A percentile compares a stretch with the other conserved stretches of the same genome.
Evolutionary conservation across 2,329 filamentous ascomycete species (phyloP).

Genomic region (Fusarium veterinarium): DNA sequence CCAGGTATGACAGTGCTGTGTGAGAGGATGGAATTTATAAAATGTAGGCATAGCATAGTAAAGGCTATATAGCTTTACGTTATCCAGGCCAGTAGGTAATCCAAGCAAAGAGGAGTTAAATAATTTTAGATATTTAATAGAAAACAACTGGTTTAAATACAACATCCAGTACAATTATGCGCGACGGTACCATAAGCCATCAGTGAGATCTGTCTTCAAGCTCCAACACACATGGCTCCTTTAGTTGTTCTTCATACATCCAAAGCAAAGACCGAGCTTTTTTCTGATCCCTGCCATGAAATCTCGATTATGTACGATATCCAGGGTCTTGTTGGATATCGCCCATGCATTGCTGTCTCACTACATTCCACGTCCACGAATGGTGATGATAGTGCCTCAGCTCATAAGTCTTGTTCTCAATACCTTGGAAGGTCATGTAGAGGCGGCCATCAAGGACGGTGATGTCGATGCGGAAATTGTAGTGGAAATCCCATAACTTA

Average conservation of each 20-base stretch:
- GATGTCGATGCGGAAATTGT: neutral
- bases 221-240: too few species aligned
- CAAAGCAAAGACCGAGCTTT: neutral
- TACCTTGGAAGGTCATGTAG: neutral
- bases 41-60: neutral
- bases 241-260: neutral
- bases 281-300: neutral
- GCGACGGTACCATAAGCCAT: too few species aligned
- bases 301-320: neutral
- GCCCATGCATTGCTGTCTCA: neutral
- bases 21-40: neutral
- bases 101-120: neutral
- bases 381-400: neutral
- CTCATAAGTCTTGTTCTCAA: neutral
- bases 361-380: neutral
- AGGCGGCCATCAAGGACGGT: rapidly evolving
- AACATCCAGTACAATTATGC: too few species aligned
- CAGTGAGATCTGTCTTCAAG: too few species aligned
- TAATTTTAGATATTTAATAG: neutral
- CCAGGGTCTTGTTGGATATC: neutral
- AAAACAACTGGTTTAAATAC: too few species aligned
- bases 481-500: too few species aligned
- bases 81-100: too few species aligned
- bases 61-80: neutral
- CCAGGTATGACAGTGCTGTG: neutral